A percentile compares a stretch with the other conserved stretches of the same genome.
phyloP scores from a whole-genome alignment of 305 asterid genomes.

The Fraxinus sp. region DNA sequence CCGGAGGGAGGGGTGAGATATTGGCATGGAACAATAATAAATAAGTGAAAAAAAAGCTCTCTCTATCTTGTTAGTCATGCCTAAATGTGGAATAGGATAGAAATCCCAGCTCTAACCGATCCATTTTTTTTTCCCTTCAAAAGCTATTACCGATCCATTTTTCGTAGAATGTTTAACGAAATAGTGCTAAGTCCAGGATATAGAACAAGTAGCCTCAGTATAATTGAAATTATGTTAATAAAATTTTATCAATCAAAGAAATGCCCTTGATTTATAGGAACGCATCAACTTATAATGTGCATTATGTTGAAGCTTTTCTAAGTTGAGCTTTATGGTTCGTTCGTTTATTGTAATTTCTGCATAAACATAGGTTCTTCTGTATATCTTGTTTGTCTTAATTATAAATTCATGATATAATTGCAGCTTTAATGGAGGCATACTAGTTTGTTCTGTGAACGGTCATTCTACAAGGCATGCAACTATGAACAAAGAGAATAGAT shows the following conservation, averaged over 20 bases:
- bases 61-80: neutral
- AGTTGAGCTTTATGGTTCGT: neutral
- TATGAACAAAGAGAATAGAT: constrained; percentile 60
- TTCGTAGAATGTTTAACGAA: neutral
- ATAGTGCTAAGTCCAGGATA: neutral
- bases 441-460: constrained; percentile 27
- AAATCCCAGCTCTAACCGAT: neutral
- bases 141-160: neutral
- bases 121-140: neutral
- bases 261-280: neutral
- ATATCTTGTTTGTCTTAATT: constrained; percentile 17
- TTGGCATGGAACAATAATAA: neutral
- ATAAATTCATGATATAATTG: constrained; percentile 24
- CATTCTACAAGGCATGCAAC: constrained; percentile 41
- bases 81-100: neutral
- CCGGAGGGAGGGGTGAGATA: neutral
- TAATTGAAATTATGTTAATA: neutral
- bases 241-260: neutral
- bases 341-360: constrained; percentile 13
- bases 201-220: neutral
- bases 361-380: neutral
- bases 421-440: constrained; percentile 44
- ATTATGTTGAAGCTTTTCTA: neutral
- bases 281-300: neutral
- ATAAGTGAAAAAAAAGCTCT: neutral